Base-by-base conservation (phyloP, 2,329 filamentous ascomycete genomes). In the Fusarium papillatum region DNA sequence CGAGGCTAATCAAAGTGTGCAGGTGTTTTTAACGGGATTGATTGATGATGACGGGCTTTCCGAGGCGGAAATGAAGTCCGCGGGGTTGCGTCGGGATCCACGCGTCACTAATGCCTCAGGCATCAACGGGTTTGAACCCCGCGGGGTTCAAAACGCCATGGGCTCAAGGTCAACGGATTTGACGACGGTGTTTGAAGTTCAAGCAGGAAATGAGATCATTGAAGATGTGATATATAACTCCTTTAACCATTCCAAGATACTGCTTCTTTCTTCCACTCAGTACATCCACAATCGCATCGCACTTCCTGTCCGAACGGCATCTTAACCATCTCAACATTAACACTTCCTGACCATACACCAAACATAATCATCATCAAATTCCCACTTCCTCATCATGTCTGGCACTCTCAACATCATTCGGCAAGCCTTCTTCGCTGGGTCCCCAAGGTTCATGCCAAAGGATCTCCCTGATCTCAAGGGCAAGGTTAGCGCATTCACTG, bases 391-490 rank as follows among this genome's bases (percentile, higher is more conserved):
- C 36, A 66, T 9, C 7, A 70, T 70, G 68, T 61, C 67, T 5
- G 24, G 31, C 3, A 60, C n/a, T 16, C 13, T 73, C 19, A 70
- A 64, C 11, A 70, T 67, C 6, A 46, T 74, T 1, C 59, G 63
- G 3, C 66, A 73, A 46, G 53, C 41, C 39, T 62, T 70, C 43
- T 79, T 73, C 17, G 72, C 79, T 1, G 74, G 75, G 4, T 76
- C 73, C 31, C 76, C 80, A 16, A 70, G 43, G 13, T 77, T 80
- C 41, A 79, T 78, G 5, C 74, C 76, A 43, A 69, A 96, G 81
- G 94, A 98, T 78, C 87, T 97, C n/a, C 93, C 94, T 0, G 74
- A 80, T 17, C 70, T 80, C 13, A 50, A 68, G 4, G 79, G 70
- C 62, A 81, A 81, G 94, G 93, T 93, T 82, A 78, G 90, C 7